Percentiles rank a stretch among this genome's conserved stretches.
These are phyloP conservation scores for Candida corydali DNA, from an alignment of 805 yeast species.

Conservation along the genomic window DNA sequence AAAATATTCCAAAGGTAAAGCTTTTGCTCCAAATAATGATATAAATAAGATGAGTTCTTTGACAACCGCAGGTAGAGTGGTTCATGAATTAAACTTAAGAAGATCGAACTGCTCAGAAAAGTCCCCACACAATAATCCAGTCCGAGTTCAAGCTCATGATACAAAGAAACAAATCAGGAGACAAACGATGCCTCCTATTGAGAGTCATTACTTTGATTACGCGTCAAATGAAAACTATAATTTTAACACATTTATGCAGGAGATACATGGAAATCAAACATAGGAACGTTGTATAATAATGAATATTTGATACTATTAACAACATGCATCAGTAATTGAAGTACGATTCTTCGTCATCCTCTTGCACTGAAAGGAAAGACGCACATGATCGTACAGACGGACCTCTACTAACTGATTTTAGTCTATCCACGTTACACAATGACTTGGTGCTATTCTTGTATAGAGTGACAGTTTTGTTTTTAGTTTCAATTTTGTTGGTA, in stretches of 20 bases:
- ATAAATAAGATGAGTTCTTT: background rate
- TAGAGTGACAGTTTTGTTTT: constrained; percentile 39
- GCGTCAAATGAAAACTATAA: constrained; percentile 27
- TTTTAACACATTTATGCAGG: constrained; percentile 35
- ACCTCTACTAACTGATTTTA: constrained; percentile 22
- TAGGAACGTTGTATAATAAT: background rate
- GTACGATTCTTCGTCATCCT: constrained; percentile 8
- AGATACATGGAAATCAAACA: constrained; percentile 10
- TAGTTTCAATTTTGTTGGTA: constrained; percentile 33
- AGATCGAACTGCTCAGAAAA: constrained; percentile 5
- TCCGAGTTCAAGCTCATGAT: constrained; percentile 16
- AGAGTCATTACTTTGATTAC: constrained; percentile 33
- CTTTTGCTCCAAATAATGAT: background rate
- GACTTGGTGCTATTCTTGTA: constrained; percentile 26
- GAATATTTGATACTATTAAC: background rate
- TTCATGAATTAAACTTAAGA: constrained; percentile 5
- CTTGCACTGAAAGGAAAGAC: constrained; percentile 24
- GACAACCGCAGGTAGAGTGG: constrained; percentile 7
- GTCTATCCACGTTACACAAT: constrained; percentile 8
- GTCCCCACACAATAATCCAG: constrained; percentile 16
- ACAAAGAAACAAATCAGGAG: constrained; percentile 6
- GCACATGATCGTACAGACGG: constrained; percentile 26
- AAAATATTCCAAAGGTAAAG: constrained; percentile 1
- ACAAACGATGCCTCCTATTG: constrained; percentile 12
- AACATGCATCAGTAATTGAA: constrained; percentile 3